Conservation (phyloP, 257 asterid species). For the Perilla frutescens region DNA sequence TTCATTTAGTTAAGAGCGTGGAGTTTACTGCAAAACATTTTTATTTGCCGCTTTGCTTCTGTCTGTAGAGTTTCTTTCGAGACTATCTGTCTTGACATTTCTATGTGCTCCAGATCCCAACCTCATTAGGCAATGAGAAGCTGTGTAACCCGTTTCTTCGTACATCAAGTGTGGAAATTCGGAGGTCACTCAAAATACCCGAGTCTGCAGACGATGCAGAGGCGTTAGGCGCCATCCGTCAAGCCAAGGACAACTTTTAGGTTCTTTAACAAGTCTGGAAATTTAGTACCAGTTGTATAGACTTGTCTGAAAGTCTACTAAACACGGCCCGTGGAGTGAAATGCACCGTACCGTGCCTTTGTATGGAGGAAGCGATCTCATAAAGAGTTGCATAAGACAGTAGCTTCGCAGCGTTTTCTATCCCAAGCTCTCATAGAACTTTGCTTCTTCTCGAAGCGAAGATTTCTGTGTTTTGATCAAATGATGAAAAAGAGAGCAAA, state of each 20-base stretch:
- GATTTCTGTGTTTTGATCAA: conserved; percentile 10
- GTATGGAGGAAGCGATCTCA: conserved; percentile 31
- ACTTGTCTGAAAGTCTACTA: conserved; percentile 15
- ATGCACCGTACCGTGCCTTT: conserved; percentile 19
- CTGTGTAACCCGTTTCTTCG: conserved; percentile 93
- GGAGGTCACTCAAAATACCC: conserved; percentile 66
- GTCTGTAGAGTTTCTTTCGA: background rate
- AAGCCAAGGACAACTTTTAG: conserved; percentile 85
- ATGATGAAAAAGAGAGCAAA: background rate
- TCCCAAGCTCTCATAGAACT: conserved; percentile 15
- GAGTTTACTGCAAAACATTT: conserved; percentile 12
- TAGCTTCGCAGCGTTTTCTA: conserved; percentile 13
- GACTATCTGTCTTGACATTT: conserved; percentile 3
- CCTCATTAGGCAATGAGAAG: conserved; percentile 74
- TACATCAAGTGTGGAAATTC: conserved; percentile 79
- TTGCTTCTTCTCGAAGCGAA: conserved; percentile 28
- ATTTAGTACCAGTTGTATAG: conserved; percentile 2
- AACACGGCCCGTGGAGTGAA: conserved; percentile 20
- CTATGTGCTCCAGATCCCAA: conserved; percentile 71
- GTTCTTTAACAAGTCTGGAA: conserved; percentile 5
- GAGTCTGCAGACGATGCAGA: conserved; percentile 74
- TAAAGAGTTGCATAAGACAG: background rate
- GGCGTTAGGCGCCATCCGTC: conserved; percentile 76
- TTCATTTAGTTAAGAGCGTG: conserved; percentile 14
- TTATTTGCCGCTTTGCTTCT: conserved; percentile 15